Conservation (phyloP, 2,329 filamentous ascomycete genomes). For the Xylaria polymorpha region DNA sequence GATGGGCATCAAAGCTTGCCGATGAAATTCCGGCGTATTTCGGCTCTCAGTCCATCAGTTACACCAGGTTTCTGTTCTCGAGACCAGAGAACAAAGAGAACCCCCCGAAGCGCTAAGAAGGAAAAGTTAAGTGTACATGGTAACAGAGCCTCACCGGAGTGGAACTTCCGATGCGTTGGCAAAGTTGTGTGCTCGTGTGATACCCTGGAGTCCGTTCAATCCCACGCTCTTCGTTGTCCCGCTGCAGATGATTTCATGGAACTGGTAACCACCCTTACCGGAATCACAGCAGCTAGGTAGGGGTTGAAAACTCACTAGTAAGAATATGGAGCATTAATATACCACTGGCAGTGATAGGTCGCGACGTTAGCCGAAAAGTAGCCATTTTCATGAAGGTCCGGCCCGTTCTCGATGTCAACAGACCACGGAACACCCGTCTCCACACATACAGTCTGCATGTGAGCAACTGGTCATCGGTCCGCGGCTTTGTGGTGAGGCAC, state of each 20-base stretch:
- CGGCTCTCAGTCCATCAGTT: neutral
- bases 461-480: neutral
- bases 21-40: neutral
- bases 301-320: neutral
- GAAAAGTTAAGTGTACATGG: too few species aligned
- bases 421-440: conserved; percentile 10
- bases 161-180: neutral
- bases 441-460: neutral
- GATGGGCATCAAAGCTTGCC: neutral
- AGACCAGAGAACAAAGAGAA: neutral
- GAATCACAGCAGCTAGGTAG: neutral
- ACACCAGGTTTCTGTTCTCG: neutral
- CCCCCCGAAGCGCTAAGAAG: neutral
- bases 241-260: neutral
- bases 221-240: neutral
- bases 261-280: neutral
- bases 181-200: neutral
- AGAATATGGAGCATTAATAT: neutral
- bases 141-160: neutral
- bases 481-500: neutral
- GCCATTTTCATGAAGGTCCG: neutral
- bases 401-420: conserved; percentile 2
- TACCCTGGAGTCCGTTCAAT: neutral
- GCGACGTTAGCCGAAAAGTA: neutral
- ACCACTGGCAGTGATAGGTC: too few species aligned